A percentile compares a stretch with the other conserved stretches of the same genome.
Evolutionary conservation across 164 flowering plant genomes (phyloP).

Genomic region (Cinnamomum chago): DNA sequence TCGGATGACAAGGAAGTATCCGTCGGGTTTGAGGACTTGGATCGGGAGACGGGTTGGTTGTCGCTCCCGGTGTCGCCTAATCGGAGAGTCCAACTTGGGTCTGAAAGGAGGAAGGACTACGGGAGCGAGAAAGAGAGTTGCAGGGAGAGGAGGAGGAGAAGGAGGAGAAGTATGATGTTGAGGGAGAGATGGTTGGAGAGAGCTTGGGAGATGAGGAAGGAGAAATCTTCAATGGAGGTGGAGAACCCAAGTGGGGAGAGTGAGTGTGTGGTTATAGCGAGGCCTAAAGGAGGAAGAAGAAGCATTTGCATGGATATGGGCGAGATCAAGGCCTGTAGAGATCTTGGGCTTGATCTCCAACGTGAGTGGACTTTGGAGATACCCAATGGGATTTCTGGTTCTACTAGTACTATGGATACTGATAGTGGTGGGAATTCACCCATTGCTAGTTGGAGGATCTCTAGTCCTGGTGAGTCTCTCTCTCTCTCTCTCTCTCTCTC

Average conservation of each 20-base stretch:
- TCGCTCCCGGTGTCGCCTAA: constrained; percentile 24
- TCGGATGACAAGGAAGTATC: constrained; percentile 23
- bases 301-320: constrained; percentile 58
- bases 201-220: constrained; percentile 6
- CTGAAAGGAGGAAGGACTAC: constrained; percentile 26
- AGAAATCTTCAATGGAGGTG: neutral
- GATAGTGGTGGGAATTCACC: constrained; percentile 63
- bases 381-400: constrained; percentile 26
- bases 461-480: constrained; percentile 49
- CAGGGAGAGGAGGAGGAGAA: constrained; percentile 15
- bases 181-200: constrained; percentile 26
- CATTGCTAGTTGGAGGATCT: constrained; percentile 56
- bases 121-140: constrained; percentile 46
- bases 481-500: constrained; percentile 8
- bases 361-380: constrained; percentile 41
- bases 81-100: constrained; percentile 9
- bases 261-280: constrained; percentile 41
- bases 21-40: constrained; percentile 15
- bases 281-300: constrained; percentile 56
- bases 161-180: constrained; percentile 12
- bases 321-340: constrained; percentile 68
- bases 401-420: constrained; percentile 37
- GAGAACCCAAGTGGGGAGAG: constrained; percentile 16
- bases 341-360: constrained; percentile 67
- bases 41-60: constrained; percentile 29